Evolutionary conservation across 2,329 filamentous ascomycete species (phyloP), one percentile per base, ranked within the genome.

Genomic region (Metarhizium anisopliae): DNA sequence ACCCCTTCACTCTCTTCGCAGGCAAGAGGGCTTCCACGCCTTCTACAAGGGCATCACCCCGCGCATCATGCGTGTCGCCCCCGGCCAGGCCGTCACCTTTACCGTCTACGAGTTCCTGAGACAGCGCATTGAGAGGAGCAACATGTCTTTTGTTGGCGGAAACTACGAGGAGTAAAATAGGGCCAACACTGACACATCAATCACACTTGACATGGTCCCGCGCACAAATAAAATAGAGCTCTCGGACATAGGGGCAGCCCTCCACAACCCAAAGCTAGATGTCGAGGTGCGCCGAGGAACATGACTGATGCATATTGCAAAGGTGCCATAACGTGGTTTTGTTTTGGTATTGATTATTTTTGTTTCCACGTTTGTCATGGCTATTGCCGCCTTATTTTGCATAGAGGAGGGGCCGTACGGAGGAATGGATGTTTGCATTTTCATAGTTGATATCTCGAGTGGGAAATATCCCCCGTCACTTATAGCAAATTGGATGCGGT

Each of bases 21-120:
- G 87, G 67, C 89, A 95, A 76, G 94, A 99, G 75, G 94, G 94
- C 40, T 79, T 93, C 63, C 86, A 90, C 65, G 94, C 94, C 51
- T 99, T 99, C 75, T 99, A 96, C 80, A 97, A 97, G 81, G 94
- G 94, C 66, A 99, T 99, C 73, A 99, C 94, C 50, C 94, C 94
- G 6, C 84, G 94, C 65, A 89, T 99, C 63, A 97, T 97, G 91
- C 85, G 94, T 67, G 94, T 99, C 54, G 94, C 94, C 30, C 94
- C 94, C 7, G 94, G 94, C 50, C 94, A 99, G 77, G 94, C 84
- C 57, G 84, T 86, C 55, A 86, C 84, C 3, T 86, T 86, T 58
- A 86, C 83, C 72, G 87, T 92, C 62, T 92, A 92, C 70, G 88
- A 92, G 71, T 90, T 70, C 69, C 73, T 92, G 58, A 89, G 85